These are phyloP conservation scores for Ochetophila trinervis DNA, from an alignment of 306 rosid species.

Conservation along the genomic window DNA sequence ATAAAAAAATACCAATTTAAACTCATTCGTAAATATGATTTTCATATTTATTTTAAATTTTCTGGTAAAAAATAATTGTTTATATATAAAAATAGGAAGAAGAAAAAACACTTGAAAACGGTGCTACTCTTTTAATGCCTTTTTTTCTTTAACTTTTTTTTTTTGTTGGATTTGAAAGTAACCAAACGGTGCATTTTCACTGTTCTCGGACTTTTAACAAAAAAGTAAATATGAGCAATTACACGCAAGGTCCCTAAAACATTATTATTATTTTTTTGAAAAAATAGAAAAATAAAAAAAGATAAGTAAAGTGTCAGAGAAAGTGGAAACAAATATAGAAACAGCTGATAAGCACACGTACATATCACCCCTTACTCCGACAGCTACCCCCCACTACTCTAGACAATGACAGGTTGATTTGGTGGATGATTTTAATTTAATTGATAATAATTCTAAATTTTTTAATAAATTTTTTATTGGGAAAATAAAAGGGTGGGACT, in stretches of 20 bases:
- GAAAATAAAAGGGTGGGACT: not conserved
- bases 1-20: no score
- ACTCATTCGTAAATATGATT: no score
- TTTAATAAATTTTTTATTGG: not conserved
- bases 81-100: no score
- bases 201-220: not conserved
- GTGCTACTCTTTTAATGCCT: no score
- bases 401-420: slow-evolving; percentile 15
- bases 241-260: not conserved
- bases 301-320: slow-evolving; percentile 10
- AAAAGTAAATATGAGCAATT: not conserved
- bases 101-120: no score
- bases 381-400: slow-evolving; percentile 34
- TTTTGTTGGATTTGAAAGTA: not conserved
- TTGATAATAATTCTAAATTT: slow-evolving; percentile 1
- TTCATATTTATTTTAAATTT: no score
- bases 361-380: slow-evolving; percentile 15
- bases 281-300: not conserved
- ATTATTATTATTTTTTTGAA: no score
- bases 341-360: fast-evolving
- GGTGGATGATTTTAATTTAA: slow-evolving; percentile 6
- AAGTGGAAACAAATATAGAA: slow-evolving; percentile 10
- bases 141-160: no score
- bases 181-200: not conserved
- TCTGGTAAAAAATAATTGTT: no score